Evolutionary conservation across 2,329 filamentous ascomycete genomes (phyloP).

Genomic region (Ophiostoma perfectum): DNA sequence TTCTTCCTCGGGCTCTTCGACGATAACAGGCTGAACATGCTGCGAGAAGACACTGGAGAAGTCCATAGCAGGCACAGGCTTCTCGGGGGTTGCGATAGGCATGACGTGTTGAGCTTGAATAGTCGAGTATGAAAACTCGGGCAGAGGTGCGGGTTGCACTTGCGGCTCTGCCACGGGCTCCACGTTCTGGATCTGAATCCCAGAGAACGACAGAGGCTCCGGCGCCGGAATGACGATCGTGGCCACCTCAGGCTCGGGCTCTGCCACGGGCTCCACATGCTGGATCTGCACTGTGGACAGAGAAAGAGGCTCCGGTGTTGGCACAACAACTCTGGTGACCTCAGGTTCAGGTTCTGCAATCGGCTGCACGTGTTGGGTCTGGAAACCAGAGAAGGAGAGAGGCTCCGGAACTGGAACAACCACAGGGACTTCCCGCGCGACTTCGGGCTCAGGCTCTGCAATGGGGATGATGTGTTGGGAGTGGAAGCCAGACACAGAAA

Average conservation of each 20-base stretch:
- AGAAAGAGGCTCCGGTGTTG: conserved; percentile 17
- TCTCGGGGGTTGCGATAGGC: conserved; percentile 28
- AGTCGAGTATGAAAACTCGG: conserved; percentile 36
- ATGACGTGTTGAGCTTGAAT: conserved; percentile 34
- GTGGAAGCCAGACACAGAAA: conserved; percentile 37
- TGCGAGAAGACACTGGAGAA: conserved; percentile 22
- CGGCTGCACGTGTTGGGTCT: conserved; percentile 43
- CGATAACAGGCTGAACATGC: conserved; percentile 18
- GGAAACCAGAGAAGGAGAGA: conserved; percentile 15
- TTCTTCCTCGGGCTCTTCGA: conserved; percentile 17
- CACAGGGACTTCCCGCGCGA: conserved; percentile 12
- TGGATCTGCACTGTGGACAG: conserved; percentile 33
- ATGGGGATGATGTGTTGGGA: conserved; percentile 28
- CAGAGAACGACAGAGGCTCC: conserved; percentile 27
- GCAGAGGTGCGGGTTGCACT: conserved; percentile 18
- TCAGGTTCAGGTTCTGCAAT: conserved; percentile 34
- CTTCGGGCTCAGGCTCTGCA: conserved; percentile 12
- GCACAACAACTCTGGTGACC: conserved; percentile 8
- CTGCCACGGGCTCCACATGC: conserved; percentile 28
- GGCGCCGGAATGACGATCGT: conserved; percentile 27
- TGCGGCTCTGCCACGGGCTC: conserved; percentile 29
- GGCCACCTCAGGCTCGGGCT: conserved; percentile 28
- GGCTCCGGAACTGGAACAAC: conserved; percentile 7
- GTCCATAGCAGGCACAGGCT: conserved; percentile 23
- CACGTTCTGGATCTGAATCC: conserved; percentile 24